These are phyloP conservation scores for Vachellia pachyceras DNA, from an alignment of 306 rosid genomes.

Conservation along the genomic window DNA sequence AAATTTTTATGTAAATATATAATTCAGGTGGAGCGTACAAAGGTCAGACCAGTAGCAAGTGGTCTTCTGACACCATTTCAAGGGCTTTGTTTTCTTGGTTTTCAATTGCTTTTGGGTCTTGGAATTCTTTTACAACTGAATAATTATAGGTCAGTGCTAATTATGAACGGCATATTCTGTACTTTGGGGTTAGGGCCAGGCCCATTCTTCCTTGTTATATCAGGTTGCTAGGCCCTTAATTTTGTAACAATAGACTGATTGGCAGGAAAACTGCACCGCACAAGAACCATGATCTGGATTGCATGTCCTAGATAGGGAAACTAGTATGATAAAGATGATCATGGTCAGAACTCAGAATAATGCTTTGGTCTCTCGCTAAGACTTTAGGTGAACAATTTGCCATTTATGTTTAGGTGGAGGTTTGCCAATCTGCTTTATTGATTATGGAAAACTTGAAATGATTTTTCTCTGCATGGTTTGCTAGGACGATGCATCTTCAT, in stretches of 20 bases:
- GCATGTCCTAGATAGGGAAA: slow-evolving; percentile 16
- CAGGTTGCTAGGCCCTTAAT: background rate
- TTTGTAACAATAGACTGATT: slow-evolving; percentile 21
- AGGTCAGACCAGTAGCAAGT: slow-evolving; percentile 88
- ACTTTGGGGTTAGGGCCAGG: background rate
- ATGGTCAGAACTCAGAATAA: background rate
- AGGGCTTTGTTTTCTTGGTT: slow-evolving; percentile 87
- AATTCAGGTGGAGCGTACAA: slow-evolving; percentile 91
- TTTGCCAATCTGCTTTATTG: background rate
- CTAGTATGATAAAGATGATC: slow-evolving; percentile 1
- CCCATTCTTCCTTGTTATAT: background rate
- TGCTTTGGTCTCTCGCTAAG: background rate
- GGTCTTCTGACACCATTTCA: slow-evolving; percentile 85
- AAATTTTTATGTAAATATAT: slow-evolving; percentile 22
- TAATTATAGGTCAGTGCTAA: slow-evolving; percentile 71
- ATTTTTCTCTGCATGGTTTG: slow-evolving; percentile 15
- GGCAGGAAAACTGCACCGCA: background rate
- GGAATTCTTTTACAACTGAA: slow-evolving; percentile 86
- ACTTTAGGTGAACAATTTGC: background rate
- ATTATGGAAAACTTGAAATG: background rate
- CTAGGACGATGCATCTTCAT: slow-evolving; percentile 17
- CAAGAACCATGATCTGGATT: slow-evolving; percentile 21
- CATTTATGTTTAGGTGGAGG: background rate
- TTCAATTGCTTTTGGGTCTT: slow-evolving; percentile 87
- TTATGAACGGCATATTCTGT: slow-evolving; percentile 10